Base-by-base conservation (phyloP, 2,329 filamentous ascomycete genomes). In the Paraconiothyrium brasiliense region DNA sequence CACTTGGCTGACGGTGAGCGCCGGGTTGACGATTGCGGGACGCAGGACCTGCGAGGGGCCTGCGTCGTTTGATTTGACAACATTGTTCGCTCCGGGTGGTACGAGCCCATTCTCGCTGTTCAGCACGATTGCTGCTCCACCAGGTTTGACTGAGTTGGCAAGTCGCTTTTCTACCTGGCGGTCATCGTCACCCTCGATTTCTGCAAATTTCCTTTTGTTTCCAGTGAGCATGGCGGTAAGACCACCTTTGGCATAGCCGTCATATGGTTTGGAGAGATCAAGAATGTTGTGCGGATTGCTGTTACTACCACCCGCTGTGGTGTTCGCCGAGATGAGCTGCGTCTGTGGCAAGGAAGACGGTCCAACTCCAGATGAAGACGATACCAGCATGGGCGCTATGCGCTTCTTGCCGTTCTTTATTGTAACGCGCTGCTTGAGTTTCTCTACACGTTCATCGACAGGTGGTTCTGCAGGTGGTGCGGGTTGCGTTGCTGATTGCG, bases 321-420 rank as follows among this genome's bases (percentile, higher is more conserved):
- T 86, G 10, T 88, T 86, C 13, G 92, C 88, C 39, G 93, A 92
- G 65, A 97, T 90, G 6, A 98, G 84, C 71, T 96, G 92, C 24
- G 93, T 91, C 73, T 97, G 92, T 1, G 94, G 94, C 13, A 97
- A 82, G 16, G 94, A 97, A 0, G 94, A 96, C 72, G 94, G 90
- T 11, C 92, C 92, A 1, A 90, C 92, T 2, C 92, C 93, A 9
- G 94, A 94, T 0, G 93, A 93, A 0, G 94, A 97, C 2, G 83
- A 84, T 7, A 99, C 92, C 13, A 99, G 84, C 66, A 99, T 84
- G 1, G 95, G 95, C 4, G 93, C 92, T 58, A 99, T 94, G 58
- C 95, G 88, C 81, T 99, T 99, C 81, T 95, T 98, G 34, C 95
- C 95, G 67, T 99, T 94, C 76, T 97, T 98, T 62, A 97, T 90